Evolutionary conservation across 2,329 filamentous ascomycete species (phyloP), one percentile per base, ranked within the genome.

Genomic region (Ophiostoma ulmi): DNA sequence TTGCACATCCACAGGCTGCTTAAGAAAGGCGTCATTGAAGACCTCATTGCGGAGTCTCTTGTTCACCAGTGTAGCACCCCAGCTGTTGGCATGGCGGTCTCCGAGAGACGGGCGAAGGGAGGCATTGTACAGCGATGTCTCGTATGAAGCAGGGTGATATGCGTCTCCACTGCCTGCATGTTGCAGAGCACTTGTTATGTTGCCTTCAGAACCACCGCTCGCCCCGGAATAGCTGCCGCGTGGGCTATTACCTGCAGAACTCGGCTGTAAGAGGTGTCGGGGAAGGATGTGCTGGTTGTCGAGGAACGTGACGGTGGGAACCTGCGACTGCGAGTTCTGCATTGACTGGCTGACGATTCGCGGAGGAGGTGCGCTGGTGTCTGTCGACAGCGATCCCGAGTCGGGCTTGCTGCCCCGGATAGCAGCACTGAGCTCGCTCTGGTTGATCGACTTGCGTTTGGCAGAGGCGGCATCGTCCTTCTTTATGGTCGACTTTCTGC

Each of bases 221-320:
- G 39, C 67, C 6, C 41, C 66, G 1, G 71, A 72, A 26, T 70
- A 69, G 41, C 67, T 71, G 4, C 61, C 67, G 8, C 69, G 71
- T 7, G 69, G 69, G 11, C 79, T 69, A 58, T 72, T 48, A 8
- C 22, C 63, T n/a, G 69, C 67, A 5, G 69, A 69, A 11, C 38
- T 63, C 22, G 89, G 84, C 70, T 89, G 87, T 68, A 97, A 90
- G 38, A 97, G 84, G 76, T 91, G 92, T 65, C 92, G 88, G 1
- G 94, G 94, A 61, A 97, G 88, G 72, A 98, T 97, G 77, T 98
- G 94, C 74, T 91, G 88, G 78, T 98, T 98, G 78, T 97, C 94
- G 76, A 94, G 92, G 73, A 97, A 93, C 0, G 95, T 93, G 66
- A 98, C 94, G 58, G 95, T 94, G 1, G 94, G 94, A 39, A 97